Percentiles rank a stretch among this genome's conserved stretches.
Evolutionary conservation across 768 basidiomycete genomes (phyloP).

Genomic region (Collybiopsis luxurians): DNA sequence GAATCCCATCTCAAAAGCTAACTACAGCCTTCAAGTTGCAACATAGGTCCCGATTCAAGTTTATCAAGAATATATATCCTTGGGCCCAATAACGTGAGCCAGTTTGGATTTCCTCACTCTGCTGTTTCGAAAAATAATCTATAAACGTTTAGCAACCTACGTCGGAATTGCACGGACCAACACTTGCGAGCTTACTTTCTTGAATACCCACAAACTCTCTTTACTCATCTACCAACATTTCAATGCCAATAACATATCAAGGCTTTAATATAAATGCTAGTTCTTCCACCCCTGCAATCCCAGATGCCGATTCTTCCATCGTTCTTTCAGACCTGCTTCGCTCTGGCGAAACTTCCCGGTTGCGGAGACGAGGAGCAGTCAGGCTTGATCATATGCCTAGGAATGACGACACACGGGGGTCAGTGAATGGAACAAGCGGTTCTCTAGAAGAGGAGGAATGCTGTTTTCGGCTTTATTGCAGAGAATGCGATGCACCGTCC

Average conservation of each 20-base stretch:
- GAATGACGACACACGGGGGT: slow-evolving; percentile 1
- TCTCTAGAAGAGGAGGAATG: not conserved
- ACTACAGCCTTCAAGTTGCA: too few relatives aligned
- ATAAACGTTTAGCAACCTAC: too few relatives aligned
- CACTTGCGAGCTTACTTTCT: too few relatives aligned
- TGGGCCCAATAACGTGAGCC: too few relatives aligned
- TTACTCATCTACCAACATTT: not conserved
- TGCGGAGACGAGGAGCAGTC: slow-evolving; percentile 74
- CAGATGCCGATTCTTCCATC: slow-evolving; percentile 63
- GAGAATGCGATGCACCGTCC: slow-evolving; percentile 4
- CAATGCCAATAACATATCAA: slow-evolving; percentile 3
- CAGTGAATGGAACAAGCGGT: not conserved
- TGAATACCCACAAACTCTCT: too few relatives aligned
- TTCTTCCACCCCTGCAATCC: not conserved
- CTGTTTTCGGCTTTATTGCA: not conserved
- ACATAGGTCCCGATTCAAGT: too few relatives aligned
- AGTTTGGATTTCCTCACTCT: too few relatives aligned
- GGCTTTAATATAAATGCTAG: not conserved
- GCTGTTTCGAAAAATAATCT: too few relatives aligned
- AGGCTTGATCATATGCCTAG: slow-evolving; percentile 42
- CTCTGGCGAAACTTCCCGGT: slow-evolving; percentile 68
- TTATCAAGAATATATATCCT: too few relatives aligned
- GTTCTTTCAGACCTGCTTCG: slow-evolving; percentile 73
- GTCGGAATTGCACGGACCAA: too few relatives aligned
- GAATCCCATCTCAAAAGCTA: too few relatives aligned